Percentiles rank a stretch among this genome's conserved stretches.
Evolutionary conservation across 768 basidiomycete species (phyloP).

Genomic region (Kwoniella pini): DNA sequence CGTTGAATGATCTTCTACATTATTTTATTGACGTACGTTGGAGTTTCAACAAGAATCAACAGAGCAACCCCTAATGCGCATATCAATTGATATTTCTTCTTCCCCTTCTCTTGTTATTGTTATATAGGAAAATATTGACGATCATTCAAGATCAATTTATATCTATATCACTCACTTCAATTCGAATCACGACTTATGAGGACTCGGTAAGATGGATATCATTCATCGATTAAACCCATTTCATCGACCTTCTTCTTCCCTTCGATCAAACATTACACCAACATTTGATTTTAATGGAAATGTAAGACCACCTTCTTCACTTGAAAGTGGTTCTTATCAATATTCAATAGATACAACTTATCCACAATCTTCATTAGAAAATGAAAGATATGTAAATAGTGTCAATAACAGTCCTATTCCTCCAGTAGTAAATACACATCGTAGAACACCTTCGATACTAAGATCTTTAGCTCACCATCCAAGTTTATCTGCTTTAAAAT

Average conservation of each 20-base stretch:
- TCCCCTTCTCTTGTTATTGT: no score
- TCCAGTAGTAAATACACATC: constrained; percentile 14
- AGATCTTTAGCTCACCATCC: constrained; percentile 41
- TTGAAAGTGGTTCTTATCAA: neutral
- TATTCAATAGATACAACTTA: constrained; percentile 9
- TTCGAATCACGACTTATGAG: no score
- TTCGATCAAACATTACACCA: constrained; percentile 1
- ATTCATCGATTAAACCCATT: constrained; percentile 20
- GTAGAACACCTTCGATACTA: constrained; percentile 17
- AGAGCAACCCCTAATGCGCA: no score
- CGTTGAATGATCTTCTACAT: constrained; percentile 21
- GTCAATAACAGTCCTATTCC: neutral
- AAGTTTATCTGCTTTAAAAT: constrained; percentile 36
- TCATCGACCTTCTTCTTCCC: constrained; percentile 14
- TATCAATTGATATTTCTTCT: no score
- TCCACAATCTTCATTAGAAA: neutral
- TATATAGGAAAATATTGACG: no score
- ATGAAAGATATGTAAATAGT: neutral
- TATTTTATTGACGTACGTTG: neutral
- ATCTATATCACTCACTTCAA: no score
- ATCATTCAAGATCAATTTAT: no score
- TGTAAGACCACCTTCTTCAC: constrained; percentile 9
- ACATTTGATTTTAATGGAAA: neutral
- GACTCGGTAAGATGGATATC: constrained; percentile 11
- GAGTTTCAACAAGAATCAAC: constrained; percentile 1